A percentile compares a stretch with the other conserved stretches of the same genome.
These are phyloP conservation scores for Alternaria sp. DNA, from an alignment of 2,329 filamentous ascomycete genomes.

Conservation along the genomic window DNA sequence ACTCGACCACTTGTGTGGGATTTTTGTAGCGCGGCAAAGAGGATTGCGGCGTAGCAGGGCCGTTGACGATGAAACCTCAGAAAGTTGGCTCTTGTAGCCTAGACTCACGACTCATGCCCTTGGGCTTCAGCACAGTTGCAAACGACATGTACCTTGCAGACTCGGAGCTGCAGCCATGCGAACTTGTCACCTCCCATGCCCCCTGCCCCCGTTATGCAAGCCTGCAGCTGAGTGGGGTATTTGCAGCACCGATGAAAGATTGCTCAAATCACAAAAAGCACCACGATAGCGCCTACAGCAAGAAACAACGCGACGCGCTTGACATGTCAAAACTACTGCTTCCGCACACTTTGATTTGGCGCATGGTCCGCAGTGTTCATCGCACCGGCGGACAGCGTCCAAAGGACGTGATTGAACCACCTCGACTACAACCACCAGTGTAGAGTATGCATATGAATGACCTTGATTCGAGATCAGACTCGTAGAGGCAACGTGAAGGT, in stretches of 20 bases:
- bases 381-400: constrained; percentile 16
- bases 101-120: constrained; percentile 22
- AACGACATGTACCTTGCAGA: constrained; percentile 28
- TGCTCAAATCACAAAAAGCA: constrained; percentile 26
- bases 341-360: constrained; percentile 1
- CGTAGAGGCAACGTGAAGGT: constrained; percentile 12
- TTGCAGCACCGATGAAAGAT: constrained; percentile 11
- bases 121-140: constrained; percentile 21
- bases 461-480: constrained; percentile 2
- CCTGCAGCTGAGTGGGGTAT: constrained; percentile 12
- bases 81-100: constrained; percentile 20
- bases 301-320: constrained; percentile 9
- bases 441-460: constrained; percentile 8
- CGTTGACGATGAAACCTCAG: constrained; percentile 17
- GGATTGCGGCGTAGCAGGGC: constrained; percentile 9
- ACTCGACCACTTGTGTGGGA: neutral
- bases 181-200: constrained; percentile 12
- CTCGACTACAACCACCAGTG: constrained; percentile 1
- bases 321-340: neutral
- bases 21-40: constrained; percentile 4
- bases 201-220: constrained; percentile 19
- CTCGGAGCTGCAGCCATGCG: constrained; percentile 22
- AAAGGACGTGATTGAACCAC: constrained; percentile 7
- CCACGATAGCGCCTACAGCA: neutral
- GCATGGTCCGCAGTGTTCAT: neutral